Evolutionary conservation across 805 yeast species (phyloP), one percentile per base, ranked within the genome.

Genomic region (Debaryomyces castellii): DNA sequence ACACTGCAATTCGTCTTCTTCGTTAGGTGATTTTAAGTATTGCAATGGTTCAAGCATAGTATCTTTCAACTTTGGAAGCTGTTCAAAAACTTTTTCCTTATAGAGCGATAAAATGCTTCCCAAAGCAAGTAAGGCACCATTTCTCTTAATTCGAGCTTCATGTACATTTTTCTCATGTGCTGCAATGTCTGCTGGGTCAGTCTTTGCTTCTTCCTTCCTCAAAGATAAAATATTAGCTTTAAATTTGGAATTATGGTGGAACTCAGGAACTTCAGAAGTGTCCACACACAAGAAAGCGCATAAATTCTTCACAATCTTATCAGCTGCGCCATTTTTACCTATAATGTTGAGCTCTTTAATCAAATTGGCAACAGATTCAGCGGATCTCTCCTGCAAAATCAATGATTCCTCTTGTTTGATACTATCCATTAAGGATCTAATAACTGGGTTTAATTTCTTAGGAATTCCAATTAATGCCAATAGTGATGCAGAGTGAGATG

Each of bases 231-330:
- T 85, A 11, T 69, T 69, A 38, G 78, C 81, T 14, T 65, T 73
- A 45, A 75, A 70, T 11, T 67, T 64, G 32, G 78, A 77, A 54
- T 87, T 87, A 38, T 86, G 83, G 12, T 74, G 73, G 59, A 89
- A 94, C 57, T 89, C 97, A 2, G 99, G 99, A 25, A 92, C 97
- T 60, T 91, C 97, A 3, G 94, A 81, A 0, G 97, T 89, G 61
- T 92, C 99, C 25, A 91, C 97, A 68, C 99, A 94, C 42, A 94
- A 61, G 60, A 92, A 92, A 0, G 92, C 96, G 67, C 96, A 88
- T 45, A 95, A 69, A 59, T 94, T 94, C 62, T 89, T 92, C 37
- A 89, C 81, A 51, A 95, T 86, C 61, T 94, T 94, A 54, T 89
- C 95, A 2, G 92, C 82, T 1, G 92, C 94, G 30, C 82, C 83